These are phyloP conservation scores for Nemania sp. DNA, from an alignment of 2,329 filamentous ascomycete genomes.

Conservation along the genomic window DNA sequence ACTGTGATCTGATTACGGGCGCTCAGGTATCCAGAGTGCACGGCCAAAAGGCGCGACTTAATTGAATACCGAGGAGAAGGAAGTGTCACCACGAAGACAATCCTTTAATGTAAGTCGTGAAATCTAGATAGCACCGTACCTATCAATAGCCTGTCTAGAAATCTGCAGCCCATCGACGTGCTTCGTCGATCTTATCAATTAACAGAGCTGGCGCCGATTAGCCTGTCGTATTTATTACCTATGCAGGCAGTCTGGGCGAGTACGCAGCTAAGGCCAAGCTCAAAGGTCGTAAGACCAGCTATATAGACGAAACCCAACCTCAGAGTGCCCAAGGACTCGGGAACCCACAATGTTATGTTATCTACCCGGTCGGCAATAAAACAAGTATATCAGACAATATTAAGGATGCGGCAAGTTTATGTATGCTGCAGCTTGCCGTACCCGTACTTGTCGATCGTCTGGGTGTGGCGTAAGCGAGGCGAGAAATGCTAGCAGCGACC, in stretches of 20 bases:
- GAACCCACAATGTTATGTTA: constrained; percentile 26
- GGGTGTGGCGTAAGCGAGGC: constrained; percentile 29
- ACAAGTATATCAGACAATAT: constrained; percentile 30
- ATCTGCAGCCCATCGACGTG: constrained; percentile 1
- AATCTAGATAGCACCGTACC: neutral
- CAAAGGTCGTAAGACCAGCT: constrained; percentile 19
- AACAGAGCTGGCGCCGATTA: constrained; percentile 1
- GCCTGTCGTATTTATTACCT: constrained; percentile 14
- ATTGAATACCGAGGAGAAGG: neutral
- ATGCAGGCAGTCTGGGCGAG: constrained; percentile 18
- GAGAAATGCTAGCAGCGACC: constrained; percentile 3
- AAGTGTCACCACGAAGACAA: constrained; percentile 6
- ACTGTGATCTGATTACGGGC: constrained; percentile 3
- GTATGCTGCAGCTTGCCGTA: constrained; percentile 38
- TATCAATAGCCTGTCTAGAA: constrained; percentile 4
- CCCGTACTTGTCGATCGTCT: constrained; percentile 29
- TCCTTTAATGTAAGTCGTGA: constrained; percentile 2
- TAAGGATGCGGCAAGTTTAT: constrained; percentile 34
- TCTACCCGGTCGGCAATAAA: constrained; percentile 16
- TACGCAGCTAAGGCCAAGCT: constrained; percentile 19
- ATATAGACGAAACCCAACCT: constrained; percentile 32
- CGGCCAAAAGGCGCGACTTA: neutral
- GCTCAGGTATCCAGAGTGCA: neutral
- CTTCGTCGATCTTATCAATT: constrained; percentile 16
- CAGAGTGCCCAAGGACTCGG: constrained; percentile 30